These are phyloP conservation scores for Thermoascus crustaceus DNA, from an alignment of 2,329 filamentous ascomycete genomes.

Conservation along the genomic window DNA sequence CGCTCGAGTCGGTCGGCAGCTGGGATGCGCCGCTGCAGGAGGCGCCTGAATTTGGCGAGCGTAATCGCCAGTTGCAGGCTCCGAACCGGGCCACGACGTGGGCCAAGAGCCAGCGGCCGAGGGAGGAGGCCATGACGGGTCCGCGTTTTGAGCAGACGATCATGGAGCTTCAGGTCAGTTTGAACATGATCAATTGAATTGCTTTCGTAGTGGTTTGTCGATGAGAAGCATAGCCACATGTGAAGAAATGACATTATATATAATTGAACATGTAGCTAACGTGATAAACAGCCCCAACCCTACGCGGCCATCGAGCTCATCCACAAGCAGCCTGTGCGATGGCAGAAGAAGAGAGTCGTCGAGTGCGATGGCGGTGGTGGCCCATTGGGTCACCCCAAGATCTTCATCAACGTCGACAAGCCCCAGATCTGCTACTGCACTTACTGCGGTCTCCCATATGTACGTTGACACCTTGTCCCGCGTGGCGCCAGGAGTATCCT, in stretches of 20 bases:
- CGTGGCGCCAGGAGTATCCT: too few species aligned
- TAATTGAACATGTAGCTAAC: slow-evolving; percentile 21
- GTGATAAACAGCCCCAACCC: slow-evolving; percentile 63
- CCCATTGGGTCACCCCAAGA: slow-evolving; percentile 76
- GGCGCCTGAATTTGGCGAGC: slow-evolving; percentile 46
- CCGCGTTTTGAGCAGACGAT: slow-evolving; percentile 97
- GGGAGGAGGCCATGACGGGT: slow-evolving; percentile 78
- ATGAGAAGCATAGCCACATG: too few species aligned
- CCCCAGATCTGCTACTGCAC: slow-evolving; percentile 82
- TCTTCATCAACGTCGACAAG: slow-evolving; percentile 98
- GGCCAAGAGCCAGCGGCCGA: slow-evolving; percentile 76
- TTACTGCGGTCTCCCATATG: slow-evolving; percentile 91
- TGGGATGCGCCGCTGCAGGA: slow-evolving; percentile 50
- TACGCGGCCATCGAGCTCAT: slow-evolving; percentile 89
- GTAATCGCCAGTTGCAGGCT: slow-evolving; percentile 60
- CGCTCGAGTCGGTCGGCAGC: slow-evolving; percentile 41
- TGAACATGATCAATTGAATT: not conserved
- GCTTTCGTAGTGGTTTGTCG: not conserved
- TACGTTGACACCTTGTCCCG: slow-evolving; percentile 50
- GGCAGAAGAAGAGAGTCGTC: slow-evolving; percentile 74
- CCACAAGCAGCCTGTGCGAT: slow-evolving; percentile 88
- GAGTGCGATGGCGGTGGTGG: slow-evolving; percentile 90
- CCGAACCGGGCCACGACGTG: slow-evolving; percentile 77
- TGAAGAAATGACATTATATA: too few species aligned
- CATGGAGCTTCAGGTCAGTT: slow-evolving; percentile 76